A percentile compares a stretch with the other conserved stretches of the same genome.
Conservation (phyloP, 176 grass and related monocot species). For the Aegilops speltoides region DNA sequence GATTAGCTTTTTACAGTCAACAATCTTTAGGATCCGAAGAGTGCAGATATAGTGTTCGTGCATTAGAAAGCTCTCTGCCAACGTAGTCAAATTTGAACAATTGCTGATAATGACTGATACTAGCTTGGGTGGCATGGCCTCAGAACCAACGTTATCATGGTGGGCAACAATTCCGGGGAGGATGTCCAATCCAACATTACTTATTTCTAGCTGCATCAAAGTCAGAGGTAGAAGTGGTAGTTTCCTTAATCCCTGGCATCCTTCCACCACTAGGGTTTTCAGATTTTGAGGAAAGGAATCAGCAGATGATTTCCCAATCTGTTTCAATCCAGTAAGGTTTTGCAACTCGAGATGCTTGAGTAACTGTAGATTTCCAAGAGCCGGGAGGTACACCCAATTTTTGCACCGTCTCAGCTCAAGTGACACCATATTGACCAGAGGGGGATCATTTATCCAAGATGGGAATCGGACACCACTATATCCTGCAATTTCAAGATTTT, state of each 20-base stretch:
- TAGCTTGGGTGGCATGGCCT: not conserved
- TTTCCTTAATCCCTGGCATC: not conserved
- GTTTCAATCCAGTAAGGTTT: not conserved
- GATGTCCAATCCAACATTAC: not conserved
- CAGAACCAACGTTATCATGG: not conserved
- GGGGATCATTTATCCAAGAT: not conserved
- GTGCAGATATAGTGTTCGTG: no score
- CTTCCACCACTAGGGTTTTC: slow-evolving; percentile 19
- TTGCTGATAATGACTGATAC: not conserved
- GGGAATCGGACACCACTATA: slow-evolving; percentile 1
- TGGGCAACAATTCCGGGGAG: slow-evolving; percentile 16
- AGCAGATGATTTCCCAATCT: slow-evolving; percentile 10
- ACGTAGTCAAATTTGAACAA: not conserved
- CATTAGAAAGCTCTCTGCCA: no score
- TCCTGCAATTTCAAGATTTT: slow-evolving; percentile 17
- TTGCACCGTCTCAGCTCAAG: slow-evolving; percentile 14
- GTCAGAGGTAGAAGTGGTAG: slow-evolving; percentile 19
- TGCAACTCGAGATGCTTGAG: slow-evolving; percentile 21
- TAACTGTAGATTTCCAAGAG: slow-evolving; percentile 9
- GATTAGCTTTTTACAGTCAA: no score
- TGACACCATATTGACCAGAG: slow-evolving; percentile 3
- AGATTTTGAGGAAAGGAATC: not conserved
- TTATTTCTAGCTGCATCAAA: slow-evolving; percentile 18
- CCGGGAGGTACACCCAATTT: slow-evolving; percentile 11
- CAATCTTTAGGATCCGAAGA: no score